Conservation (phyloP, 2,329 filamentous ascomycete genomes). For the Incumbomyces lentus region DNA sequence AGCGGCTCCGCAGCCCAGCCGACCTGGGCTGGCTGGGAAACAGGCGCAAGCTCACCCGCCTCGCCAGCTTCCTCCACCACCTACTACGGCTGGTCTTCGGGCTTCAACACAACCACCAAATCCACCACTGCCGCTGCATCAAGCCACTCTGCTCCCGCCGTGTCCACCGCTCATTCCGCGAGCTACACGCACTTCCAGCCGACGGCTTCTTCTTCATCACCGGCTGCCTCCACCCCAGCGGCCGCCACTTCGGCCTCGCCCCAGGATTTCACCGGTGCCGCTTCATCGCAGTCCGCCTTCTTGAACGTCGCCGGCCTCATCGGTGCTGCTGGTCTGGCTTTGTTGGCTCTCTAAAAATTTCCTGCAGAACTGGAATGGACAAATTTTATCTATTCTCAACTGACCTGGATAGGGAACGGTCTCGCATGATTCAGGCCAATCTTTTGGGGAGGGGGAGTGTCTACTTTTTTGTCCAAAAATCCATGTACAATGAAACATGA, state of each 20-base stretch:
- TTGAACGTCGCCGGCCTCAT: slow-evolving; percentile 13
- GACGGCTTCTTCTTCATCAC: neutral
- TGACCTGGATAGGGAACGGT: too few species aligned
- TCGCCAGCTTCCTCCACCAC: slow-evolving; percentile 2
- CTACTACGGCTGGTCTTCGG: neutral
- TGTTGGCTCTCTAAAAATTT: slow-evolving; percentile 10
- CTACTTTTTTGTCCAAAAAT: too few species aligned
- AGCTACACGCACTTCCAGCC: slow-evolving; percentile 1
- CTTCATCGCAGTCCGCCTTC: slow-evolving; percentile 7
- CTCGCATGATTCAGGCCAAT: too few species aligned
- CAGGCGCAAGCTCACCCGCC: neutral
- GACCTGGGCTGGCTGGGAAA: too few species aligned
- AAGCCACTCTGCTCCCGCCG: too few species aligned
- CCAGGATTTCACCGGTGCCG: slow-evolving; percentile 12
- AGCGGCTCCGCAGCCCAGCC: neutral
- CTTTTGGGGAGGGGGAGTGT: too few species aligned
- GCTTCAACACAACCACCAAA: slow-evolving; percentile 5
- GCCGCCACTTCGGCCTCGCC: slow-evolving; percentile 5
- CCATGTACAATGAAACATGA: too few species aligned
- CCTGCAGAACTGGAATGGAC: too few species aligned
- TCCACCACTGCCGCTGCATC: slow-evolving; percentile 1
- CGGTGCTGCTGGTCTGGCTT: slow-evolving; percentile 13
- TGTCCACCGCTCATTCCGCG: neutral
- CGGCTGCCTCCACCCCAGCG: neutral
- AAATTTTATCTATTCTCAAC: too few species aligned